Evolutionary conservation across 2,329 filamentous ascomycete genomes (phyloP), one percentile per base, ranked within the genome.

Genomic region (Ascochyta pisi): DNA sequence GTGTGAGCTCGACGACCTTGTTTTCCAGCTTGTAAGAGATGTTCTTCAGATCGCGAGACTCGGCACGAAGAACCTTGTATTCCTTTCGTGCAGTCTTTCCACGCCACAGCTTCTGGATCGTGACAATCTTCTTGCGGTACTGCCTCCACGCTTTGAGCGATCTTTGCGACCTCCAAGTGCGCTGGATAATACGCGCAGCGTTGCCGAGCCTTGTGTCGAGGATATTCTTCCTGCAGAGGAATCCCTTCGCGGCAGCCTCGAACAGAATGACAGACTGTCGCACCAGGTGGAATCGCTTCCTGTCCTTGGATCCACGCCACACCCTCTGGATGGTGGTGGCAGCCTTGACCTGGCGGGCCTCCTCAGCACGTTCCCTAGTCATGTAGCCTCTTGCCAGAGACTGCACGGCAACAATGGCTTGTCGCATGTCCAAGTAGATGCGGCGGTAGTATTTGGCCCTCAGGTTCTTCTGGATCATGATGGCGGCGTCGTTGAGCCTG

Each of bases 1-100:
- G 95, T 1, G 95, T 99, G 70, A 99, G 85, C 80, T 99, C 95
- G 61, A 99, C 92, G 61, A 99, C 95, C 86, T 99, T 99, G 84
- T 99, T 98, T 78, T 99, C 95, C 68, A 99, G 82, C 82, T 96
- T 98, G 83, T 99, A 99, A 2, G 95, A 98, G 67, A 99, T 99
- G 78, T 98, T 94, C 83, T 98, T 98, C 76, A 99, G 86, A 81
- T 99, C 96, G 73, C 95, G 90, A 63, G 95, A 95, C 78, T 99
- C 95, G 78, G 97, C 93, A 65, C 95, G 91, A 59, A 96, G 81
- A 67, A 82, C 87, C 86, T 96, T 98, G 83, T 99, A 99, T 44
- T 86, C 88, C 64, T 84, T 86, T 64, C 95, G 87, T 51, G 95
- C 94, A 61, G 78, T 73, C 77, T 86, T 93, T 74, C 93, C 94